These are phyloP conservation scores for Xylaria sp. DNA, from an alignment of 2,329 filamentous ascomycete species.

Conservation along the genomic window DNA sequence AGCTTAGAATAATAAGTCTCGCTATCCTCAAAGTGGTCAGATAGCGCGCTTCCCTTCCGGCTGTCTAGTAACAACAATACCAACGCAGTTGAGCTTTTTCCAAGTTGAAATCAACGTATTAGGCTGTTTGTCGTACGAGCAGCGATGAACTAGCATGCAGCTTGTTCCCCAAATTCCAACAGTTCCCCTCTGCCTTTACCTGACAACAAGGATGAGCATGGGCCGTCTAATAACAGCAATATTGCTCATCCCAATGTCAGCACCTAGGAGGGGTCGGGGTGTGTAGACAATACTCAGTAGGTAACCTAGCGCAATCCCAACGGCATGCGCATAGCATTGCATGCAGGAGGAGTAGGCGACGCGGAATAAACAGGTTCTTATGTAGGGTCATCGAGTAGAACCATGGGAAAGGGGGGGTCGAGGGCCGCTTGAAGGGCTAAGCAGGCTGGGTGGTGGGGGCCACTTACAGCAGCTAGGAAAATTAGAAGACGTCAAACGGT, in stretches of 20 bases:
- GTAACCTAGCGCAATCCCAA: neutral
- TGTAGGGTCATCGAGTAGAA: neutral
- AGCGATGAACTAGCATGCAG: neutral
- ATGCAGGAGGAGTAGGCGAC: conserved; percentile 1
- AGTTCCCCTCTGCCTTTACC: too few species aligned
- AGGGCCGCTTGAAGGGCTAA: too few species aligned
- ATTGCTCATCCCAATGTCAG: conserved; percentile 14
- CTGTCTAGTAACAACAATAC: conserved; percentile 45
- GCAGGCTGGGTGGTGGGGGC: too few species aligned
- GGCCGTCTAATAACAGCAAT: conserved; percentile 42
- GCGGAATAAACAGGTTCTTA: neutral
- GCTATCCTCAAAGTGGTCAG: neutral
- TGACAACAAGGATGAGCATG: conserved; percentile 16
- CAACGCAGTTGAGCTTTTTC: conserved; percentile 18
- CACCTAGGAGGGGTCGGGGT: neutral
- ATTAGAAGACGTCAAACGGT: too few species aligned
- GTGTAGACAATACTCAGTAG: too few species aligned
- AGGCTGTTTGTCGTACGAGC: conserved; percentile 17
- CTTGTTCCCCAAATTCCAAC: too few species aligned
- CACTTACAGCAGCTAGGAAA: too few species aligned
- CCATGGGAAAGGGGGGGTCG: neutral
- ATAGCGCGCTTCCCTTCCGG: conserved; percentile 17
- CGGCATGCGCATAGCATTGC: neutral
- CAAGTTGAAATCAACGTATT: conserved; percentile 30
- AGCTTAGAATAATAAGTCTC: neutral